These are phyloP conservation scores for Edaphochlamys debaryana DNA, from an alignment of 139 green algal species.

Conservation along the genomic window DNA sequence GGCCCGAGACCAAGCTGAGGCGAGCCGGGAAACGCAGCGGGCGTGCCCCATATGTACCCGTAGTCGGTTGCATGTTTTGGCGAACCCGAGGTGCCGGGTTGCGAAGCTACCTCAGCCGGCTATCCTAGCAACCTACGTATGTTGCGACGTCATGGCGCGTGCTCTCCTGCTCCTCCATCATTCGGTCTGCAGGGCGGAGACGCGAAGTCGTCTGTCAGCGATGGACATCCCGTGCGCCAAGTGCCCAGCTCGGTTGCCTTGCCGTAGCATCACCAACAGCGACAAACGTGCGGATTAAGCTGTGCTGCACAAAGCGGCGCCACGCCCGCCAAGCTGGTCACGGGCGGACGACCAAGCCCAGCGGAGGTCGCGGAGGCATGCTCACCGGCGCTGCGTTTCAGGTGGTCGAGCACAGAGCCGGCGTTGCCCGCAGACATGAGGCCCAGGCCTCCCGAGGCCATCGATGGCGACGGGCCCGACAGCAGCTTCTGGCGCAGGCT, in stretches of 20 bases:
- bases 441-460: background rate
- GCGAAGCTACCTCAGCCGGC: background rate
- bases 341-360: background rate
- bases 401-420: background rate
- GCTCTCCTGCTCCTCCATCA: constrained; percentile 37
- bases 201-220: background rate
- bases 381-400: constrained; percentile 11
- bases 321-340: background rate
- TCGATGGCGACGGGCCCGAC: background rate
- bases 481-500: constrained; percentile 20
- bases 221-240: background rate
- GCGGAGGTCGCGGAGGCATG: background rate
- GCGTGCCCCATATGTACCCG: background rate
- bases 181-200: background rate
- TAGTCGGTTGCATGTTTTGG: background rate
- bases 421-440: background rate
- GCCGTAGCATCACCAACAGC: too few relatives aligned
- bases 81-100: background rate
- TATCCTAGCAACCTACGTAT: constrained; percentile 25
- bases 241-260: too few relatives aligned
- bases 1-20: too few relatives aligned
- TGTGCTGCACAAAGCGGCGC: too few relatives aligned
- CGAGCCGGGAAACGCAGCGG: too few relatives aligned
- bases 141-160: background rate
- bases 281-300: background rate